A percentile compares a stretch with the other conserved stretches of the same genome.
Evolutionary conservation across 371 early-diverging fungal species (phyloP).

Genomic region (Mortierella sp.): DNA sequence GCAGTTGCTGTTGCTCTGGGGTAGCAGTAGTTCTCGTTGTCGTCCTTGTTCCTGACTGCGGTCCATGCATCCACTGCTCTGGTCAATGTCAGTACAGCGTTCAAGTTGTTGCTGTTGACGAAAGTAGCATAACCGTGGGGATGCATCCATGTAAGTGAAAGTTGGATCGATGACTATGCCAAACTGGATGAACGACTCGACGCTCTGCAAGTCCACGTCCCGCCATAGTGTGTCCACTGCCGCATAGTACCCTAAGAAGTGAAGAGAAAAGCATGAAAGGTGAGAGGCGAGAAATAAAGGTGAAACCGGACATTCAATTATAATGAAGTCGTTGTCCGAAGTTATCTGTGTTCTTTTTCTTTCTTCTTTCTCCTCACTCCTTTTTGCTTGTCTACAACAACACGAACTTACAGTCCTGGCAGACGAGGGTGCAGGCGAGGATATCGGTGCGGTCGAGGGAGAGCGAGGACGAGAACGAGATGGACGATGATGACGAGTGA

Average conservation of each 20-base stretch:
- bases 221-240: constrained; percentile 55
- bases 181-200: constrained; percentile 47
- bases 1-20: neutral
- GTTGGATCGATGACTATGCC: constrained; percentile 26
- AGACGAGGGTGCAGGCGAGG: constrained; percentile 49
- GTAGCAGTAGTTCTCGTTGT: neutral
- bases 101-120: neutral
- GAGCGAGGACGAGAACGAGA: constrained; percentile 40
- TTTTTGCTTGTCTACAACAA: neutral
- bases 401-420: constrained; percentile 45
- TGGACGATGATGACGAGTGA: constrained; percentile 33
- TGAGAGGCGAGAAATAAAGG: neutral
- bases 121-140: neutral
- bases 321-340: neutral
- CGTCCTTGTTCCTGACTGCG: neutral
- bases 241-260: constrained; percentile 45
- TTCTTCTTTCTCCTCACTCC: neutral
- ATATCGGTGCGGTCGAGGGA: constrained; percentile 33
- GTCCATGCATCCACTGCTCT: neutral
- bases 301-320: neutral
- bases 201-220: constrained; percentile 41
- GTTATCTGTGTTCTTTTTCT: neutral
- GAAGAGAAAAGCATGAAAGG: neutral
- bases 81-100: neutral
- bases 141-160: constrained; percentile 25